Evolutionary conservation across 208 protist species (phyloP).

Genomic region (Trypanosoma brucei): DNA sequence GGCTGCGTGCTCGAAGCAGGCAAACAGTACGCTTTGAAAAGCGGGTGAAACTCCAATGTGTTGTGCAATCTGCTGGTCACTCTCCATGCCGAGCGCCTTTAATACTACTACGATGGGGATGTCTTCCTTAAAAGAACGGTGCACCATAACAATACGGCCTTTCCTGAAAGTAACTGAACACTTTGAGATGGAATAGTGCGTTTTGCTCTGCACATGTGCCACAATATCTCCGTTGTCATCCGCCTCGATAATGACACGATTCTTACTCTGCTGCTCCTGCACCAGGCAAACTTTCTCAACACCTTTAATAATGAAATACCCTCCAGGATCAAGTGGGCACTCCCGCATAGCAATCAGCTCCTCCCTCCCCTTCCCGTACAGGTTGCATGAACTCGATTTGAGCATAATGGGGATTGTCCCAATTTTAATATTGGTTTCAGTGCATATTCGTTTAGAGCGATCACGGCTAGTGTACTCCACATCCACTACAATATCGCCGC

Average conservation of each 20-base stretch:
- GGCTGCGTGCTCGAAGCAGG: slow-evolving; percentile 95
- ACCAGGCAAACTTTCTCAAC: slow-evolving; percentile 97
- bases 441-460: slow-evolving; percentile 45
- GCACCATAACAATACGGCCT: slow-evolving; percentile 94
- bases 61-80: slow-evolving; percentile 98
- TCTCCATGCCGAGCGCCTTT: slow-evolving; percentile 97
- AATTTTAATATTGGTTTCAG: slow-evolving; percentile 90
- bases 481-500: slow-evolving; percentile 83
- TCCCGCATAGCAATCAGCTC: slow-evolving; percentile 96
- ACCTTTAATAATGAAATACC: slow-evolving; percentile 99
- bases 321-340: slow-evolving; percentile 98
- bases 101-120: slow-evolving; percentile 96
- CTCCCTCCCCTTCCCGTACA: slow-evolving; percentile 85
- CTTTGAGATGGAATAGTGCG: slow-evolving; percentile 94
- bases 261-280: slow-evolving; percentile 97
- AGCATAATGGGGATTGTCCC: slow-evolving; percentile 99
- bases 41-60: slow-evolving; percentile 91
- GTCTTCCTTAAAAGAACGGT: slow-evolving; percentile 98
- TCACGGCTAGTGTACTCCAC: slow-evolving; percentile 79
- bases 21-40: slow-evolving; percentile 90
- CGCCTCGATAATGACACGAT: slow-evolving; percentile 97
- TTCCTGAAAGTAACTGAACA: slow-evolving; percentile 94
- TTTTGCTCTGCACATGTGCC: slow-evolving; percentile 86
- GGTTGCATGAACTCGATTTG: slow-evolving; percentile 94
- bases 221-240: slow-evolving; percentile 81